Evolutionary conservation across 768 basidiomycete species (phyloP).

Genomic region (Mycena rebaudengoi): DNA sequence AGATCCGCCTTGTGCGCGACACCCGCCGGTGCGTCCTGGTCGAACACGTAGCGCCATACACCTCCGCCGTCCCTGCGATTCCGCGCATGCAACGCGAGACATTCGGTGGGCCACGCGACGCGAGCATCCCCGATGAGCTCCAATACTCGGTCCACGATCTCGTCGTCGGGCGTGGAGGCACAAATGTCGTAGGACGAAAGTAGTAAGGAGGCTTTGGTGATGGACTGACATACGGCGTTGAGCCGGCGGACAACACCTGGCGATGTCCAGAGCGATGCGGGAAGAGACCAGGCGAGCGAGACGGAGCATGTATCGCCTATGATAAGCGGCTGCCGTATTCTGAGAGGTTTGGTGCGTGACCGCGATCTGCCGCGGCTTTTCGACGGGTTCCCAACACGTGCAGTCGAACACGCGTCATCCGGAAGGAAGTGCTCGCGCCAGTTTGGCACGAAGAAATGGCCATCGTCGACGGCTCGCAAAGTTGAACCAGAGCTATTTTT

Average conservation of each 20-base stretch:
- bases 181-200: constrained; percentile 79
- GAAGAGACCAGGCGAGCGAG: constrained; percentile 67
- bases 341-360: constrained; percentile 33
- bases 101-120: constrained; percentile 81
- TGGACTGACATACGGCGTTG: constrained; percentile 78
- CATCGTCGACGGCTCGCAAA: constrained; percentile 72
- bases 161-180: constrained; percentile 66
- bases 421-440: constrained; percentile 60
- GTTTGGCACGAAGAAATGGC: constrained; percentile 68
- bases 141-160: constrained; percentile 72
- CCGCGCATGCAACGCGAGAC: constrained; percentile 60
- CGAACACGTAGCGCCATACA: constrained; percentile 86
- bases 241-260: constrained; percentile 69
- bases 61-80: constrained; percentile 60
- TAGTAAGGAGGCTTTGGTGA: constrained; percentile 66
- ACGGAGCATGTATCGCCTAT: constrained; percentile 79
- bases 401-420: constrained; percentile 29
- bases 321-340: constrained; percentile 68
- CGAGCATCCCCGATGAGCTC: constrained; percentile 80
- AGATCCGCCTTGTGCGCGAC: constrained; percentile 75
- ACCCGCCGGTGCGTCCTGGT: constrained; percentile 77
- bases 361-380: constrained; percentile 26
- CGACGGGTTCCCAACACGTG: constrained; percentile 19
- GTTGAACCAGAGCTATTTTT: constrained; percentile 50
- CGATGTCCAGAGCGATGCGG: constrained; percentile 71